Base-by-base conservation (phyloP, 805 yeast species). In the Yueomyces sinensis region DNA sequence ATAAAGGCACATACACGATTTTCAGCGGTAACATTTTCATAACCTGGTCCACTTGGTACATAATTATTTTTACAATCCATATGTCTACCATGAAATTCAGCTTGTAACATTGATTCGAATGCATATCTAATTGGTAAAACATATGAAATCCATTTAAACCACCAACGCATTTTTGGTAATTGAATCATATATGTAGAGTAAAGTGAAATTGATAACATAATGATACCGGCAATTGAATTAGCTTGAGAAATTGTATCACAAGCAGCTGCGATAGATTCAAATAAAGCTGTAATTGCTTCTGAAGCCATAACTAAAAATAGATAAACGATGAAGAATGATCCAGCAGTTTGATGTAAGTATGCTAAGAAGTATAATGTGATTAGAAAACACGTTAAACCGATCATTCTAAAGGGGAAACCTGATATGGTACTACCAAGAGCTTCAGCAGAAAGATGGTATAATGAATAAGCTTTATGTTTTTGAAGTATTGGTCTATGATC, bases 381-480 rank as follows among this genome's bases (percentile, higher is more conserved):
- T 29, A 65, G 49, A 52, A 75, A 76, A 13, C 52, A 44, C 17
- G 71, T 48, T 22, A 65, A 48, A 22, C 68, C 62, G 22, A 65
- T 40, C 28, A 71, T 40, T 56, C 80, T 80, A 37, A 72, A 63
- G 5, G 91, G 87, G 41, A 81, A 54, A 32, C 73, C 76, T 2
- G 82, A 66, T 3, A 77, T 37, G 27, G 75, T 62, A 5, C 73
- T 63, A 0, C 83, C 77, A 2, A 82, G 44, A 1, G 84, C 80
- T 49, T 81, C 89, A 4, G 82, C 75, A n/a, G 86, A 67, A 3
- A 87, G 87, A 38, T 75, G 74, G 51, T 78, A 82, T 38, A 81
- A 65, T 0, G 83, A 74, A 46, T 76, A 82, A 36, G 69, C 67
- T 47, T 76, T 74, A 50, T 82, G 94, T 47, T 82, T 81, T 46